These are phyloP conservation scores for Exsudoporus frostii DNA, from an alignment of 768 basidiomycete species.

Conservation along the genomic window DNA sequence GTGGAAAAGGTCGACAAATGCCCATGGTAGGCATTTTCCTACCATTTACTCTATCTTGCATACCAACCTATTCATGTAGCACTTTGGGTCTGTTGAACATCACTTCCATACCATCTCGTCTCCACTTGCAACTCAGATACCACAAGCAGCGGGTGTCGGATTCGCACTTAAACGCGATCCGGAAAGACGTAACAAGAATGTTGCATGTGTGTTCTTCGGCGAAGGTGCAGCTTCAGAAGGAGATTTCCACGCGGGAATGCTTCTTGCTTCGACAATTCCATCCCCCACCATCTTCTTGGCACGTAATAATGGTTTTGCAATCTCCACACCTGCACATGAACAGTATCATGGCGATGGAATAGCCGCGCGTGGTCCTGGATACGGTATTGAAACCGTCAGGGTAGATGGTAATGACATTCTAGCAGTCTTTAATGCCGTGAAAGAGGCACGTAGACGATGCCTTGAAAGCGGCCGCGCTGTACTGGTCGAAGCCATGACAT, in stretches of 20 bases:
- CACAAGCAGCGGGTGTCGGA: constrained; percentile 90
- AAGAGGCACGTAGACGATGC: constrained; percentile 67
- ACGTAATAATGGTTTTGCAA: constrained; percentile 90
- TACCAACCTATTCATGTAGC: constrained; percentile 42
- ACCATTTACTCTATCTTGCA: neutral
- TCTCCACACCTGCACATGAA: constrained; percentile 86
- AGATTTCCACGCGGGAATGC: constrained; percentile 91
- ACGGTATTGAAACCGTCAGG: constrained; percentile 86
- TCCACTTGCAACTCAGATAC: constrained; percentile 90
- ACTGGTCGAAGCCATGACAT: constrained; percentile 87
- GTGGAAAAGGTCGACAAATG: constrained; percentile 89
- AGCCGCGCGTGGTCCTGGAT: constrained; percentile 83
- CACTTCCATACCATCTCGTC: constrained; percentile 96
- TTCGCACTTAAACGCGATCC: constrained; percentile 85
- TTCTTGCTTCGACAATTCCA: constrained; percentile 73
- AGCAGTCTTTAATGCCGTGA: constrained; percentile 73
- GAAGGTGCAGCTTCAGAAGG: constrained; percentile 95
- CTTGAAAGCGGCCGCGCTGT: constrained; percentile 80
- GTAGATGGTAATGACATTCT: constrained; percentile 94
- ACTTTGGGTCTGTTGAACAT: constrained; percentile 78
- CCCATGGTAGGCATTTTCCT: constrained; percentile 61
- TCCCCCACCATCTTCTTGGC: constrained; percentile 73
- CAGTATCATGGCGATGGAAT: constrained; percentile 94
- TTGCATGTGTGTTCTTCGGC: constrained; percentile 89
- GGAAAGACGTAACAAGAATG: constrained; percentile 59